Evolutionary conservation across 2,329 filamentous ascomycete species (phyloP).

Genomic region (Aspergillus sp.): DNA sequence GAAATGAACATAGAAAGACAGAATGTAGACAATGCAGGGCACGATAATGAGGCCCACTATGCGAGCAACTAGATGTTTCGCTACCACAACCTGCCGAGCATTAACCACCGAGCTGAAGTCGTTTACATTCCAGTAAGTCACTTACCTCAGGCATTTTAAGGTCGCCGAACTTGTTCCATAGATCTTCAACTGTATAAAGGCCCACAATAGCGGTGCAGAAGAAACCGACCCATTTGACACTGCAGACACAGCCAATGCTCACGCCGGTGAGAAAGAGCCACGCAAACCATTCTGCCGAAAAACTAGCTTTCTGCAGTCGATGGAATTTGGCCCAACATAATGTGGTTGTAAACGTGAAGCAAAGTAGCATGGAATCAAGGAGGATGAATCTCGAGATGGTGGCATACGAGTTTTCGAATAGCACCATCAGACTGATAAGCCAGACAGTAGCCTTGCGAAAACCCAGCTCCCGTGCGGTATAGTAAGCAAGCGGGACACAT

Average conservation of each 20-base stretch:
- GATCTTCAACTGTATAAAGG: constrained; percentile 90
- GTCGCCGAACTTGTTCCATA: constrained; percentile 98
- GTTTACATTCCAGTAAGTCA: constrained; percentile 15
- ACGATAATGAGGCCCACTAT: constrained; percentile 85
- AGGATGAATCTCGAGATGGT: constrained; percentile 98
- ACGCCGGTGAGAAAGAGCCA: constrained; percentile 94
- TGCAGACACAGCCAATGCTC: constrained; percentile 96
- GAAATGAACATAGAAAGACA: constrained; percentile 95
- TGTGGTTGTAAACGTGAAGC: constrained; percentile 96
- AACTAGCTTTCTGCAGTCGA: constrained; percentile 78
- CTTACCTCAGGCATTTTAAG: constrained; percentile 81
- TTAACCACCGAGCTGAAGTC: constrained; percentile 17
- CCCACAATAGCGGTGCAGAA: constrained; percentile 95
- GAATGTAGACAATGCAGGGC: constrained; percentile 87
- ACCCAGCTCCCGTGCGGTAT: constrained; percentile 86
- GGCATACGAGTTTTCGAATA: constrained; percentile 99
- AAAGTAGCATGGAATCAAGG: constrained; percentile 96
- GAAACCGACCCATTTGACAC: constrained; percentile 96
- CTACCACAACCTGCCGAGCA: constrained; percentile 60
- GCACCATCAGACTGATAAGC: constrained; percentile 93
- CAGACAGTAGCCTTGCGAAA: constrained; percentile 85
- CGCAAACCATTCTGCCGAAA: constrained; percentile 87
- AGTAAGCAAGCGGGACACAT: constrained; percentile 93
- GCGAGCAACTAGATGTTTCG: constrained; percentile 75
- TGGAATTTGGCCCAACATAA: constrained; percentile 98